Evolutionary conservation across 148 eudicot species (phyloP), one percentile per base, ranked within the genome.

Genomic region (Euryodendron excelsum): DNA sequence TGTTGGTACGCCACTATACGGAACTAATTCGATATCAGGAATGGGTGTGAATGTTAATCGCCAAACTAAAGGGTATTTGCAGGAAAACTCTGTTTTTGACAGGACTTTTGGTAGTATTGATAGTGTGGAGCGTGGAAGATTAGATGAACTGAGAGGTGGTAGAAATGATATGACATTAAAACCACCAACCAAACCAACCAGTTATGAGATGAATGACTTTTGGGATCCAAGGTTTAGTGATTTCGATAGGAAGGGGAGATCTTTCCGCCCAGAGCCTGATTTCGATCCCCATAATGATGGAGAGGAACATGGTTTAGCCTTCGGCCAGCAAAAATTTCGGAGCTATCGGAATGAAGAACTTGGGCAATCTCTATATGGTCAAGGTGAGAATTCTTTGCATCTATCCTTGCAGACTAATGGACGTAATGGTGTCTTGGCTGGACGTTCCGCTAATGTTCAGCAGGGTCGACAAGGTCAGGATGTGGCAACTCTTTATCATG

Each of bases 71-170:
- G 81, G 84, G 33, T 52, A 62, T 85, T 41, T 34, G 3, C 27
- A 31, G 4, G 87, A 82, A 31, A 74, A 33, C 6, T 53, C 73
- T 5, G 82, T 72, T 79, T 71, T 59, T 52, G 84, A 80, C 48
- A 60, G 73, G 71, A 65, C 15, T 77, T 66, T 53, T 52, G 52
- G 74, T 77, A 27, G 12, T 5, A 58, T 64, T 21, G 83, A 63
- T 62, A 64, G 59, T 48, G 59, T 55, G 28, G 84, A 76, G 74
- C 63, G 55, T 52, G 79, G 69, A 47, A 67, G 64, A 55, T 71
- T 18, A 17, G 72, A 62, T 50, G 81, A 58, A 18, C 73, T 64
- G 62, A 75, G 37, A 44, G n/a, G 66, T 20, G 53, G 76, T 41
- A 61, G 68, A n/a, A 60, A 34, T n/a, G 78, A 74, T 58, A 45